phyloP scores from a whole-genome alignment of 805 yeast genomes.

The Candida oleophila region DNA sequence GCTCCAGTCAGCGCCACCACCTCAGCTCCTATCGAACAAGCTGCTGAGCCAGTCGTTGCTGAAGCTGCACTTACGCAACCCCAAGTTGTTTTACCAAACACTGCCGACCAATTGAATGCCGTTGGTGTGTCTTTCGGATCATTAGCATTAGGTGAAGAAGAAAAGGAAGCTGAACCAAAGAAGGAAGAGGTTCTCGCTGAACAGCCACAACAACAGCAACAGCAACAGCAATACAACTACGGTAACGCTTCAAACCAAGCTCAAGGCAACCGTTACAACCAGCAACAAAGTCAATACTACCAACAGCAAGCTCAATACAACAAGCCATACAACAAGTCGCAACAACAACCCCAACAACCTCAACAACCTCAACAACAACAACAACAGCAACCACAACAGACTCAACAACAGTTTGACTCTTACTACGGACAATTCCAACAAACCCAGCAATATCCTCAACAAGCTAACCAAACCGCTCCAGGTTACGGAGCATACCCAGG shows the following conservation, averaged over 20 bases:
- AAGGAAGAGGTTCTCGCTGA: slow-evolving; percentile 13
- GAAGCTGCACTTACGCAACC: slow-evolving; percentile 36
- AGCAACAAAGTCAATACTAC: slow-evolving; percentile 23
- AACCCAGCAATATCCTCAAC: slow-evolving; percentile 43
- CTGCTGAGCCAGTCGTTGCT: slow-evolving; percentile 20
- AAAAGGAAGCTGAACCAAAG: slow-evolving; percentile 23
- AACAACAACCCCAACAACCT: slow-evolving; percentile 15
- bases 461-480: slow-evolving; percentile 39
- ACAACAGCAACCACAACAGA: slow-evolving; percentile 20
- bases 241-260: slow-evolving; percentile 11
- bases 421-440: slow-evolving; percentile 31
- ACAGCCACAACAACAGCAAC: slow-evolving; percentile 10
- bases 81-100: slow-evolving; percentile 52
- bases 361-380: slow-evolving; percentile 18
- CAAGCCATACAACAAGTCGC: slow-evolving; percentile 8
- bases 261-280: slow-evolving; percentile 13
- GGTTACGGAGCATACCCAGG: slow-evolving; percentile 46
- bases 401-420: slow-evolving; percentile 27
- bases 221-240: slow-evolving; percentile 12
- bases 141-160: slow-evolving; percentile 47
- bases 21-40: slow-evolving; percentile 15
- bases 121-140: slow-evolving; percentile 68
- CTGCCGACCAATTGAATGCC: slow-evolving; percentile 44
- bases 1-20: no score
- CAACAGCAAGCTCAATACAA: slow-evolving; percentile 20